Evolutionary conservation across 2,329 filamentous ascomycete genomes (phyloP), one percentile per base, ranked within the genome.

Genomic region (Stemphylium vesicarium): DNA sequence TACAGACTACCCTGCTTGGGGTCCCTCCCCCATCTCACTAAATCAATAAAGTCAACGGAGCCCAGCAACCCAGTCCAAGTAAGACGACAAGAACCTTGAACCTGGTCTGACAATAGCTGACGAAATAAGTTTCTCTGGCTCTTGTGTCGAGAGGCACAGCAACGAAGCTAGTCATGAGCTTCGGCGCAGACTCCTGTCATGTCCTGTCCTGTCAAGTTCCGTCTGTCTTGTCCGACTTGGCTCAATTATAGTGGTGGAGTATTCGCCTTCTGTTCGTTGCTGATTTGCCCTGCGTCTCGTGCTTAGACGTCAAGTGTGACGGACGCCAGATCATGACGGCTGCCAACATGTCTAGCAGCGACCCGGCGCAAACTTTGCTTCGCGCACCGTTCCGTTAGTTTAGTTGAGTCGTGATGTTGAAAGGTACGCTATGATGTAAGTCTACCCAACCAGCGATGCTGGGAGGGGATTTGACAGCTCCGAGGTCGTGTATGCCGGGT

Each of bases 321-420:
- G 26, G 8, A 33, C 15, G 40, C 40, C 26, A 26, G 13, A 26
- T 22, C 16, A 53, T 32, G 44, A 50, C 44, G 45, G 38, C 16
- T 43, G 40, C 40, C 29, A 16, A 43, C 29, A 13, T 43, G 40
- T 31, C 26, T 47, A 22, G 15, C 41, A 40, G 24, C 41, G 42
- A 46, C 44, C 37, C 26, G 37, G 37, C 36, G 35, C 26, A 31
- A 39, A 46, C 35, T 39, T 33, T 24, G 15, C 26, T 38, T 15
- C 49, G 46, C 41, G 41, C 49, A 39, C 49, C 42, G 49, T 52
- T 52, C 49, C 42, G 49, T 46, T 47, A 35, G 42, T 44, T 18
- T 24, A 52, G 41, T 45, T 11, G 35, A 36, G 29, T 16, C 16
- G 10, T 22, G 29, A 18, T 31, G 11, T 31, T 35, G 18, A 16